Evolutionary conservation across 148 eudicot species (phyloP).

Genomic region (Cornus controversa): DNA sequence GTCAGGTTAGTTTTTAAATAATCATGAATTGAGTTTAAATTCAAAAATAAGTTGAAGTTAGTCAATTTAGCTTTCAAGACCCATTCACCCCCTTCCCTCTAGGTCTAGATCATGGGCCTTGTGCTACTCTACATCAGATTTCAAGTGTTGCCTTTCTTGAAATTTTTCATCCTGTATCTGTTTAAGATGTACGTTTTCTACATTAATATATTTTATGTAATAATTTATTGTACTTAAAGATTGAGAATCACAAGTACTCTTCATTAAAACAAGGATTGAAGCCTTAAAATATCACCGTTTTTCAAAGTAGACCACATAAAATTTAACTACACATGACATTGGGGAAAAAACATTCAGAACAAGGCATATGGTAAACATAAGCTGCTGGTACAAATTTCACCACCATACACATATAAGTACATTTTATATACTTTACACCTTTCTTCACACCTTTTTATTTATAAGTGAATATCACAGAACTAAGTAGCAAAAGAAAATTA

Average conservation of each 20-base stretch:
- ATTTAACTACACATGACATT: neutral
- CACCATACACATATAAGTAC: neutral
- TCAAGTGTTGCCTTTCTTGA: neutral
- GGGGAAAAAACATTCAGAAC: conserved; percentile 1
- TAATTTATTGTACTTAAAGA: neutral
- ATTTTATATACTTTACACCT: no score
- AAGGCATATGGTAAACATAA: neutral
- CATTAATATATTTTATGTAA: neutral
- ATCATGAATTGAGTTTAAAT: no score
- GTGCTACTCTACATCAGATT: no score
- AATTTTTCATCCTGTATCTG: neutral
- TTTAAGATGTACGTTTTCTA: neutral
- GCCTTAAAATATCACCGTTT: neutral
- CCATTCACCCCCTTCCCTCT: no score
- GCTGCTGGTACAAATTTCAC: neutral
- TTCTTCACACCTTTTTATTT: no score
- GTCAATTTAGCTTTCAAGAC: no score
- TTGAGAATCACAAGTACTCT: neutral
- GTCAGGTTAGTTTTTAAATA: no score
- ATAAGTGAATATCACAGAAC: neutral
- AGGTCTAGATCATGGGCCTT: no score
- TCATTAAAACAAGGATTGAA: neutral
- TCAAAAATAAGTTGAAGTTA: no score
- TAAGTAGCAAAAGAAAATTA: neutral
- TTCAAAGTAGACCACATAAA: neutral